Evolutionary conservation across 192 early-diverging fungal genomes (phyloP).

Genomic region (Linnemannia schmuckeri): DNA sequence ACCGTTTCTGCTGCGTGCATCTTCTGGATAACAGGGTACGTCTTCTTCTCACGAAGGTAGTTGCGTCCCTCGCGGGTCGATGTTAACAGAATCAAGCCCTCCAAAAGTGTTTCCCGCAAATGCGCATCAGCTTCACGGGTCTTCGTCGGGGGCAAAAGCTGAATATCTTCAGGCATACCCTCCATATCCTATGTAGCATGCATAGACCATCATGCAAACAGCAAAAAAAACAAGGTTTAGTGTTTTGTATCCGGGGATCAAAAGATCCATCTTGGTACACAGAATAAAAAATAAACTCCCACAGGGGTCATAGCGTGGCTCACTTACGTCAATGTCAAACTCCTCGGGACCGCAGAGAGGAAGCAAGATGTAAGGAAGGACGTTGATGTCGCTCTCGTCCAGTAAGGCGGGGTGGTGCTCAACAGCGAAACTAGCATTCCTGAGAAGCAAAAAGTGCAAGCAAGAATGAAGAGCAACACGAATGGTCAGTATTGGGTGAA

Average conservation of each 20-base stretch:
- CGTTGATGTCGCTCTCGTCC: constrained; percentile 78
- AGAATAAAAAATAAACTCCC: constrained; percentile 5
- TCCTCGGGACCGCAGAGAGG: constrained; percentile 95
- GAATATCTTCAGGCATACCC: constrained; percentile 92
- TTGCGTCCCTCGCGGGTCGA: constrained; percentile 82
- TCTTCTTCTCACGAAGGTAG: constrained; percentile 82
- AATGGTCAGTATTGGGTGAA: constrained; percentile 2
- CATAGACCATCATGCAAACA: background rate
- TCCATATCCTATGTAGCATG: constrained; percentile 80
- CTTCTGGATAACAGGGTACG: constrained; percentile 89
- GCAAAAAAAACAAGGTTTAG: background rate
- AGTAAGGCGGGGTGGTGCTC: constrained; percentile 76
- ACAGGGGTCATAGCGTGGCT: background rate
- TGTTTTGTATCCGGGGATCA: constrained; percentile 7
- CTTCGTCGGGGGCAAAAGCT: constrained; percentile 86
- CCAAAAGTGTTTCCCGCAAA: constrained; percentile 81
- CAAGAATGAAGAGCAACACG: background rate
- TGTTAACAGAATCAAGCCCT: constrained; percentile 85
- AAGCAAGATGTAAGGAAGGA: constrained; percentile 89
- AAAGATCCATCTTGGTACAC: background rate
- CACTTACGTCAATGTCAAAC: constrained; percentile 83
- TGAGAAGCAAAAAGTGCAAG: constrained; percentile 11
- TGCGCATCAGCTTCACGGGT: constrained; percentile 84
- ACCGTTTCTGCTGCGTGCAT: constrained; percentile 83
- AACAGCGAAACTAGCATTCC: constrained; percentile 87